These are phyloP conservation scores for Pilaira anomala DNA, from an alignment of 192 early-diverging fungal species.

Conservation along the genomic window DNA sequence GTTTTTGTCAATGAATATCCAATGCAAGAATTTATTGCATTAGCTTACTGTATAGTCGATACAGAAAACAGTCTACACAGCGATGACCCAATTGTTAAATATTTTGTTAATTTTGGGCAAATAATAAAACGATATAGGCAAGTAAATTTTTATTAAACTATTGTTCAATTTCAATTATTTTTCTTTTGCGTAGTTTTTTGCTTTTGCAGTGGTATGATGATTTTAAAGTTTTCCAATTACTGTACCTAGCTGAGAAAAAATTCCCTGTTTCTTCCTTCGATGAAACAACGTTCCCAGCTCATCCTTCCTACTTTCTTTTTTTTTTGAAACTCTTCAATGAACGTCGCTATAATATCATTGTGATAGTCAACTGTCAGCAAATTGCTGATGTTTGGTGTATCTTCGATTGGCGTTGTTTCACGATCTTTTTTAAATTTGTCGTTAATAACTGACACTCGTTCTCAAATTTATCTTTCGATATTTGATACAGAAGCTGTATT, in stretches of 20 bases:
- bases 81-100: neutral
- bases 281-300: neutral
- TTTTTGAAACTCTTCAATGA: neutral
- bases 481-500: neutral
- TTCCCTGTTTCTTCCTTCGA: neutral
- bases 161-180: neutral
- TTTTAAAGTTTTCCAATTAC: neutral
- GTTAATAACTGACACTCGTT: neutral
- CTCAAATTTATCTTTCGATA: constrained; percentile 1
- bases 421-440: neutral
- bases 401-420: neutral
- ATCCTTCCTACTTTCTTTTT: neutral
- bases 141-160: neutral
- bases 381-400: neutral
- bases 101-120: neutral
- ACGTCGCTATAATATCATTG: neutral
- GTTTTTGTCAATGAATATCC: constrained; percentile 6
- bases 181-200: neutral
- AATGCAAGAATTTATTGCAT: neutral
- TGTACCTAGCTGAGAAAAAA: neutral
- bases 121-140: neutral
- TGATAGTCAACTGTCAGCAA: neutral
- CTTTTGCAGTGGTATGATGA: neutral
- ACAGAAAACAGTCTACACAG: neutral
- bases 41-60: neutral